Evolutionary conservation across 192 early-diverging fungal genomes (phyloP), one percentile per base, ranked within the genome.

Genomic region (Coemansia sp.): DNA sequence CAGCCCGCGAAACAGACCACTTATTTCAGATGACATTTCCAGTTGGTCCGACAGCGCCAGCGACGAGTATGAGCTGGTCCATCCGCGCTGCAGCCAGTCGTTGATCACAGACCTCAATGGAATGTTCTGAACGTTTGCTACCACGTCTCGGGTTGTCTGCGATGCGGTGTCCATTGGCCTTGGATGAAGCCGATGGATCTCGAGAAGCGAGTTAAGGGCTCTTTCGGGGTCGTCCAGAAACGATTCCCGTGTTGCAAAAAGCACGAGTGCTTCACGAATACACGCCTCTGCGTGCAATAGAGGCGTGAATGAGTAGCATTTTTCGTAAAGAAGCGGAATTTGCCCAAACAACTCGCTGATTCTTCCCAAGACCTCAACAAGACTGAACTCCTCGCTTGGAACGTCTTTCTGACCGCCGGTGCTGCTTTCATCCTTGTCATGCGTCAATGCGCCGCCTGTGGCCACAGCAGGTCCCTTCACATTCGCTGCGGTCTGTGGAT

Each of bases 241-340:
- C 6, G 80, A 64, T 56, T 72, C 80, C 43, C 75, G 80, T 1
- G 72, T 64, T 3, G 72, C 65, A 23, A 65, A 70, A 40, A 76
- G 73, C 7, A 79, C 76, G 47, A 70, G 70, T n/a, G 81, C 76
- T 4, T 70, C 73, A 26, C 84, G 75, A 9, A 79, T 58, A 53
- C 84, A 82, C 8, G 84, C 72, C 60, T 85, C 84, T 11, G 65
- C 66, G 32, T 82, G 68, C 18, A 85, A 63, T 41, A 82, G 56
- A 48, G 79, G 72, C n/a, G 79, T 72, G 39, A 81, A 75, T 26
- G 79, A 60, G 38, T 68, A 70, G 63, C 76, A 74, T 26, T 72
- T 69, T 45, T 72, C 76, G 44, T 79, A 72, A 37, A 85, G 56
- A 64, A 61, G 44, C 11, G 84, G 84, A 4, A 82, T 71, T 39